Conservation (phyloP, 164 flowering plant species). For the Cinnamomum chago region DNA sequence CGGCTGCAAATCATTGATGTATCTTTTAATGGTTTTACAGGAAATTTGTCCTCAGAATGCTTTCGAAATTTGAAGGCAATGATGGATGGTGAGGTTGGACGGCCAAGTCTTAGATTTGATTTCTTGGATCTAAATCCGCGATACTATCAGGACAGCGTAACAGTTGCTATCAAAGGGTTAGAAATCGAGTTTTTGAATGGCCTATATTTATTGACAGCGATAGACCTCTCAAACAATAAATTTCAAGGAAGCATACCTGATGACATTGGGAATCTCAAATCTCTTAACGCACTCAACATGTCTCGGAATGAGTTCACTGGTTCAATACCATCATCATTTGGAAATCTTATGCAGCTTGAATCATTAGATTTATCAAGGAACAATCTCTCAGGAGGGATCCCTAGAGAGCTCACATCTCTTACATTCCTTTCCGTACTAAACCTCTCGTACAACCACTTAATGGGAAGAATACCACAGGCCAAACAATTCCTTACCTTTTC, state of each 20-base stretch:
- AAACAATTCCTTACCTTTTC: conserved; percentile 13
- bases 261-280: neutral
- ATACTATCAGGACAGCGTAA: conserved; percentile 6
- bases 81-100: conserved; percentile 10
- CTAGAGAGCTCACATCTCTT: conserved; percentile 6
- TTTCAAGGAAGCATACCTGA: conserved; percentile 10
- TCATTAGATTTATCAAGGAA: conserved; percentile 16
- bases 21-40: conserved; percentile 41
- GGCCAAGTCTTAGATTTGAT: neutral
- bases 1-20: conserved; percentile 53
- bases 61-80: conserved; percentile 39
- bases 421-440: conserved; percentile 15
- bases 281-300: conserved; percentile 5
- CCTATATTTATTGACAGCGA: conserved; percentile 1
- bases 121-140: neutral
- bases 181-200: conserved; percentile 1
- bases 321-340: conserved; percentile 10
- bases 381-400: conserved; percentile 11
- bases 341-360: neutral
- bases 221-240: conserved; percentile 14
- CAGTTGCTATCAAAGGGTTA: conserved; percentile 4
- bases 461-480: conserved; percentile 16
- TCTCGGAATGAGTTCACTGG: conserved; percentile 9
- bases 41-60: conserved; percentile 15
- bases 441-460: conserved; percentile 10